Base-by-base conservation (phyloP, 2,329 filamentous ascomycete species). In the Trichophyton rubrum region DNA sequence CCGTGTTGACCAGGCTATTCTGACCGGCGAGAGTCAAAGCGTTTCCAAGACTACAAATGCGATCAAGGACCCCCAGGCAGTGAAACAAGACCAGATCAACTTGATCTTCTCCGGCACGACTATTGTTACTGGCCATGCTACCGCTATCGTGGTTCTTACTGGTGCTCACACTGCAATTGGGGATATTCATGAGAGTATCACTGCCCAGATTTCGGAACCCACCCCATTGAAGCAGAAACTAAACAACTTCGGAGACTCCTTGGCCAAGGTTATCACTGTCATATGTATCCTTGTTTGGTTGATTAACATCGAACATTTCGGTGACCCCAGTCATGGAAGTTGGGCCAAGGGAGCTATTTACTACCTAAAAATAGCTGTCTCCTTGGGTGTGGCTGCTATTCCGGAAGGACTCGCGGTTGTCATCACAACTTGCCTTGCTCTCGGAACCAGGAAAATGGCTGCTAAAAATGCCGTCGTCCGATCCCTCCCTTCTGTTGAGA, bases 31-130 rank as follows among this genome's bases (percentile, higher is more conserved):
- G 78, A 96, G 92, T 72, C 91, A 97, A 78, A 97, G 92, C 73
- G 92, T 99, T 58, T 83, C 86, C 72, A 99, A 99, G 77, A 89
- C 92, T 68, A 82, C 81, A 57, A 72, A 72, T 2, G 79, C 81
- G 4, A 79, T 97, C 66, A 79, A 82, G 67, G 93, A 97, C 71
- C 78, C 82, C 53, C 86, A 88, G 75, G 91, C 92, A 51, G 95
- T 99, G 67, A 90, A 96, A 77, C 93, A 99, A 78, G 93, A 99
- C 72, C 93, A 97, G 78, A 78, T 88, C 78, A 99, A 99, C 75
- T 96, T 96, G 83, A 82, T 99, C 63, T 99, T 99, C 77, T 99
- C 95, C 1, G 95, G 95, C 68, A 99, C 95, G 4, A 97, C 93
- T 2, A 90, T 99, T 17, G 92, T 96, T 20, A 95, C 88, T 65